phyloP scores from a whole-genome alignment of 306 rosid genomes.

The Cicer pinnatifidum region DNA sequence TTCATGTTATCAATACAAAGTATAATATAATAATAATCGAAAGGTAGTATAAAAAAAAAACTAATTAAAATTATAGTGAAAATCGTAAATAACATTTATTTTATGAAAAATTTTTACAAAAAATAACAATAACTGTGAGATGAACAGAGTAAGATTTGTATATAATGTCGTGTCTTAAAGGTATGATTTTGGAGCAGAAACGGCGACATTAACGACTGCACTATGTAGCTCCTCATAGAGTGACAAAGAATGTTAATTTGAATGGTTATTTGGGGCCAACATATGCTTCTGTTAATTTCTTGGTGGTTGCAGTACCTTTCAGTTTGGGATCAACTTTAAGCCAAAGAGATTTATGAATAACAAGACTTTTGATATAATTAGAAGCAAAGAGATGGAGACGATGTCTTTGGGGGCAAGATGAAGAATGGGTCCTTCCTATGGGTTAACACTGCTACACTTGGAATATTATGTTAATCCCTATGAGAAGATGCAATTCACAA shows the following conservation, averaged over 20 bases:
- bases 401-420: slow-evolving; percentile 54
- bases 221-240: slow-evolving; percentile 46
- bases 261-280: slow-evolving; percentile 47
- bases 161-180: background rate
- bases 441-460: slow-evolving; percentile 38
- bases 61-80: too few relatives aligned
- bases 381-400: slow-evolving; percentile 47
- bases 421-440: slow-evolving; percentile 52
- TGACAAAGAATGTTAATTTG: slow-evolving; percentile 46
- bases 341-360: slow-evolving; percentile 49
- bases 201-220: slow-evolving; percentile 50
- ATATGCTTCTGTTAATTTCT: slow-evolving; percentile 46
- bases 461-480: slow-evolving; percentile 48
- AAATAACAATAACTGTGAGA: too few relatives aligned
- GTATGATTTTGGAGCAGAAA: slow-evolving; percentile 47
- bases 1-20: too few relatives aligned
- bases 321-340: slow-evolving; percentile 55
- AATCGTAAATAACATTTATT: too few relatives aligned
- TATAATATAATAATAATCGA: too few relatives aligned
- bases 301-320: slow-evolving; percentile 41
- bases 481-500: slow-evolving; percentile 45
- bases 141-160: slow-evolving; percentile 43
- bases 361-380: slow-evolving; percentile 43
- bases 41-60: too few relatives aligned
- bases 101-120: too few relatives aligned